phyloP scores from a whole-genome alignment of 2,329 filamentous ascomycete species.

The Diaporthe aspalathi region DNA sequence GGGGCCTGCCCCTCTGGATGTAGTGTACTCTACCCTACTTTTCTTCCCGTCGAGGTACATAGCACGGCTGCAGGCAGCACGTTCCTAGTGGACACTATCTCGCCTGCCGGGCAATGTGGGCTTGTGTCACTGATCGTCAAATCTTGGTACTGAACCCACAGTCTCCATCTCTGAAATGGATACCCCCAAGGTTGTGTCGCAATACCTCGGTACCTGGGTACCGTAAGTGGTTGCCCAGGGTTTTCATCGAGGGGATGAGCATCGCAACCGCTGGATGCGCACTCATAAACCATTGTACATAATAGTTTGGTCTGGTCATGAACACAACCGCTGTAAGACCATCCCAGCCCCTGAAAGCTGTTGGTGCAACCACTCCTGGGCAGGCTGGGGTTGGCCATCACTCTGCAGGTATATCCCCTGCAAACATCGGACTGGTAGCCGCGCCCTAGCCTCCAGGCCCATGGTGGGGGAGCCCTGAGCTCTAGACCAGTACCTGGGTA shows the following conservation, averaged over 20 bases:
- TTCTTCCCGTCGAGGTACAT: neutral
- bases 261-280: neutral
- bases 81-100: no score
- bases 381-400: slow-evolving; percentile 4
- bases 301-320: neutral
- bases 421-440: slow-evolving; percentile 2
- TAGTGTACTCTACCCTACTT: neutral
- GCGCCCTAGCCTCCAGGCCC: slow-evolving; percentile 4
- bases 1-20: neutral
- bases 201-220: neutral
- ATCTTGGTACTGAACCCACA: slow-evolving; percentile 20
- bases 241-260: neutral
- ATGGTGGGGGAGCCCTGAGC: slow-evolving; percentile 10
- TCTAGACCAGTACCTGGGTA: slow-evolving; percentile 13
- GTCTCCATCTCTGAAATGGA: neutral
- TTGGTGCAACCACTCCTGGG: neutral
- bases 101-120: slow-evolving; percentile 20
- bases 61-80: neutral
- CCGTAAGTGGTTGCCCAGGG: no score
- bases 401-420: neutral
- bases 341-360: slow-evolving; percentile 2
- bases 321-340: neutral
- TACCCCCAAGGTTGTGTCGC: neutral
- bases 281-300: neutral
- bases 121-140: slow-evolving; percentile 1